Evolutionary conservation across 2,329 filamentous ascomycete genomes (phyloP).

Genomic region (Didymella sp.): DNA sequence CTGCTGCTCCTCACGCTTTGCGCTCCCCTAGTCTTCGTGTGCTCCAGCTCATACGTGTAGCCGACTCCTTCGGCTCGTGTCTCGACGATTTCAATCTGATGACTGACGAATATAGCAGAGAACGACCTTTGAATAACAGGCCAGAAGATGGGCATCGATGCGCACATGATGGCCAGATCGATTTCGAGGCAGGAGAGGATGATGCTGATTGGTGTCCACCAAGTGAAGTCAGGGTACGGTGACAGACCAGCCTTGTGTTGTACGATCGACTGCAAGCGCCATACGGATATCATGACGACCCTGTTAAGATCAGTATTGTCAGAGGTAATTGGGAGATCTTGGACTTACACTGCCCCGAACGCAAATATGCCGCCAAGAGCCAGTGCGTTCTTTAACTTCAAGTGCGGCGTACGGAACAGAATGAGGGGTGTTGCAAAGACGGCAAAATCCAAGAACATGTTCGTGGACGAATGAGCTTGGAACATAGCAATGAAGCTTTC

Average conservation of each 20-base stretch:
- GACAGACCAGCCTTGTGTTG: constrained; percentile 35
- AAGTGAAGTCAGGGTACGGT: constrained; percentile 46
- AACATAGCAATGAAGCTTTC: constrained; percentile 35
- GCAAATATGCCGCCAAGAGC: constrained; percentile 42
- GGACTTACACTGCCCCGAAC: constrained; percentile 40
- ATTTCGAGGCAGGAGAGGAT: constrained; percentile 44
- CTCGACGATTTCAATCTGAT: constrained; percentile 44
- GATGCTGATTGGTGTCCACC: constrained; percentile 36
- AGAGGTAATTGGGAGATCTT: neutral
- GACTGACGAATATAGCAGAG: constrained; percentile 43
- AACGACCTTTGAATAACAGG: constrained; percentile 39
- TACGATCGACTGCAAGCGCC: constrained; percentile 42
- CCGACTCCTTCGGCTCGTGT: constrained; percentile 36
- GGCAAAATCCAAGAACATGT: constrained; percentile 47
- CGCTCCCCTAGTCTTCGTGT: constrained; percentile 21
- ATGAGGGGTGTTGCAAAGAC: constrained; percentile 43
- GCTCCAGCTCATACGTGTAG: constrained; percentile 38
- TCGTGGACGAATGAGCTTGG: constrained; percentile 38
- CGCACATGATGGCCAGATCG: constrained; percentile 44
- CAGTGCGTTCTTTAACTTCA: constrained; percentile 38
- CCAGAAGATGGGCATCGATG: constrained; percentile 49
- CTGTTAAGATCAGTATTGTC: constrained; percentile 28
- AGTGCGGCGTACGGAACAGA: constrained; percentile 36
- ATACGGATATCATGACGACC: constrained; percentile 40
- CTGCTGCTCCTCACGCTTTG: constrained; percentile 36